Conservation (phyloP, 305 asterid species). For the Lippia alba region DNA sequence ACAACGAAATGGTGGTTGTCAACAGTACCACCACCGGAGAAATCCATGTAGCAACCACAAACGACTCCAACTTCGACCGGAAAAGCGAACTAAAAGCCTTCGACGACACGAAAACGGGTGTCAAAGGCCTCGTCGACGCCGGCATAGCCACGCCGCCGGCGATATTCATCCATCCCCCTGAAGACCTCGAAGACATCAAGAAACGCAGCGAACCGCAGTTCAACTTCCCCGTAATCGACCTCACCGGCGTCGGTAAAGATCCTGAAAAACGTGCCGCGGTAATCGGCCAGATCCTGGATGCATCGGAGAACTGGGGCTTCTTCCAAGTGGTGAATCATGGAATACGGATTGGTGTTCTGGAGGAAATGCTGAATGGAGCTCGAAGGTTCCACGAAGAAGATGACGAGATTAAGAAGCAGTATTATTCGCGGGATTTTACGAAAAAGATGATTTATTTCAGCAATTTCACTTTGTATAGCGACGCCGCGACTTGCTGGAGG, state of each 20-base stretch:
- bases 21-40: neutral
- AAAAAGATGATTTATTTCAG: neutral
- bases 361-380: constrained; percentile 40
- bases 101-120: constrained; percentile 45
- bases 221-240: constrained; percentile 41
- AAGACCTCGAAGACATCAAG: neutral
- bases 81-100: constrained; percentile 38
- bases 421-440: constrained; percentile 33
- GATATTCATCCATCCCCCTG: constrained; percentile 44
- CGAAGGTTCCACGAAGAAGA: constrained; percentile 44
- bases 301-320: constrained; percentile 49
- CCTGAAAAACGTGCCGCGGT: constrained; percentile 26
- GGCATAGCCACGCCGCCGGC: constrained; percentile 37
- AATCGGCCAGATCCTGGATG: constrained; percentile 34
- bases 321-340: constrained; percentile 64
- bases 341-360: constrained; percentile 28
- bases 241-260: constrained; percentile 34
- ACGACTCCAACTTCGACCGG: constrained; percentile 30
- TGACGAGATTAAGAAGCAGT: constrained; percentile 43
- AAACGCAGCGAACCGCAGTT: neutral
- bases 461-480: constrained; percentile 46
- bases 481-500: constrained; percentile 53
- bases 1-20: neutral
- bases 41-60: neutral
- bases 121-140: constrained; percentile 48